These are phyloP conservation scores for Backusella westeae DNA, from an alignment of 192 early-diverging fungal genomes.

Conservation along the genomic window DNA sequence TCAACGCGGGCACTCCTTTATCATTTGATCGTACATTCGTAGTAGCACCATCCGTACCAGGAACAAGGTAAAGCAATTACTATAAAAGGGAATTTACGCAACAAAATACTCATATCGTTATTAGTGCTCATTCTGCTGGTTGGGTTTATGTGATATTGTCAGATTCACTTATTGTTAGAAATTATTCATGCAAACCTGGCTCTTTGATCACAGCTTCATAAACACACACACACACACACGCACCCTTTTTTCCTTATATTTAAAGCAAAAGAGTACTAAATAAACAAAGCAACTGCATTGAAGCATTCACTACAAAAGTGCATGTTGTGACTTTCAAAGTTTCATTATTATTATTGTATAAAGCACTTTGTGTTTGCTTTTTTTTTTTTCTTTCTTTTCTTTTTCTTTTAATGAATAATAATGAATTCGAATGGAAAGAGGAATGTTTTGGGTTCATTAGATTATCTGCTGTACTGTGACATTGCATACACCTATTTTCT, in stretches of 20 bases:
- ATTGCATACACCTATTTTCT: constrained; percentile 34
- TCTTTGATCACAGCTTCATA: not conserved
- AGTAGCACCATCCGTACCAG: constrained; percentile 39
- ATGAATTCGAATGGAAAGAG: constrained; percentile 30
- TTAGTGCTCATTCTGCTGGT: constrained; percentile 32
- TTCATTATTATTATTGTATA: not conserved
- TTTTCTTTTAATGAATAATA: not conserved
- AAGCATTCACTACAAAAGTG: not conserved
- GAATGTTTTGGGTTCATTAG: constrained; percentile 32
- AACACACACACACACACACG: not conserved
- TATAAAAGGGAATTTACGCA: not conserved
- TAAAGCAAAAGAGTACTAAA: no score
- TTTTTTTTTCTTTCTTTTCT: not conserved
- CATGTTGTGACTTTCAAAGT: not conserved
- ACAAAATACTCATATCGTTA: not conserved
- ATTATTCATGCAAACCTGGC: constrained; percentile 10
- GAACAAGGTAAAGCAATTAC: constrained; percentile 32
- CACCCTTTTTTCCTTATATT: not conserved
- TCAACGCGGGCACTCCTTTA: constrained; percentile 12
- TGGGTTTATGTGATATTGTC: constrained; percentile 35
- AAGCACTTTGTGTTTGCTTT: not conserved
- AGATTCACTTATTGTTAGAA: constrained; percentile 27
- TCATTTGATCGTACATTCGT: constrained; percentile 50
- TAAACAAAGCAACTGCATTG: not conserved
- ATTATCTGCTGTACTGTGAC: constrained; percentile 34